Evolutionary conservation across 306 rosid genomes (phyloP).

Genomic region (Cucurbita argyrosperma): DNA sequence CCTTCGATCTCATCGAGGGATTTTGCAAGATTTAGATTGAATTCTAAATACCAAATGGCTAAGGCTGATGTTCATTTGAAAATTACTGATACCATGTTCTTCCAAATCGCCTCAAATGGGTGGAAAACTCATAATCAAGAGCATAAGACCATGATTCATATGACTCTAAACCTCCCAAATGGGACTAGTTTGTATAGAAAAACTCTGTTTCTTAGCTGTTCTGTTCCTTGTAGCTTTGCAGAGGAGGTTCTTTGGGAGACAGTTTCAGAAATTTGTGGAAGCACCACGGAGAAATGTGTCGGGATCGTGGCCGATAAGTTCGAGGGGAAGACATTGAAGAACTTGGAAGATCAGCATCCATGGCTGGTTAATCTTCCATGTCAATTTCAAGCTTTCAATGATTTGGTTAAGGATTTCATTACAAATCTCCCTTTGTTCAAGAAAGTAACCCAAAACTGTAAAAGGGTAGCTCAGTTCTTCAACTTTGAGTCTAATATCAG

Average conservation of each 20-base stretch:
- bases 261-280: constrained; percentile 58
- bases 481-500: constrained; percentile 47
- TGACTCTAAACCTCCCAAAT: constrained; percentile 64
- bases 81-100: constrained; percentile 72
- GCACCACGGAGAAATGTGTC: constrained; percentile 51
- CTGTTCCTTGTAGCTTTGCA: constrained; percentile 54
- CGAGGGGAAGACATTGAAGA: constrained; percentile 51
- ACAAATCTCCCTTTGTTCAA: constrained; percentile 54
- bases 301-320: constrained; percentile 86
- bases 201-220: constrained; percentile 45
- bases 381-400: constrained; percentile 56
- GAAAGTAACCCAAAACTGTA: constrained; percentile 38
- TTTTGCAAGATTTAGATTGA: constrained; percentile 35
- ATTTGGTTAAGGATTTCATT: constrained; percentile 48
- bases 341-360: constrained; percentile 59
- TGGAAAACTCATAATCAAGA: constrained; percentile 38
- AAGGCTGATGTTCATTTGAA: constrained; percentile 53
- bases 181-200: constrained; percentile 78
- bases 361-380: constrained; percentile 92
- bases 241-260: constrained; percentile 83
- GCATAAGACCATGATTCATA: constrained; percentile 41
- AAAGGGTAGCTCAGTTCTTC: constrained; percentile 50
- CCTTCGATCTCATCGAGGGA: constrained; percentile 46
- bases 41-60: constrained; percentile 39
- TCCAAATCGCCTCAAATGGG: constrained; percentile 65